These are phyloP conservation scores for Salmacisia buchloeana DNA, from an alignment of 1,284 basidiomycete genomes.

Conservation along the genomic window DNA sequence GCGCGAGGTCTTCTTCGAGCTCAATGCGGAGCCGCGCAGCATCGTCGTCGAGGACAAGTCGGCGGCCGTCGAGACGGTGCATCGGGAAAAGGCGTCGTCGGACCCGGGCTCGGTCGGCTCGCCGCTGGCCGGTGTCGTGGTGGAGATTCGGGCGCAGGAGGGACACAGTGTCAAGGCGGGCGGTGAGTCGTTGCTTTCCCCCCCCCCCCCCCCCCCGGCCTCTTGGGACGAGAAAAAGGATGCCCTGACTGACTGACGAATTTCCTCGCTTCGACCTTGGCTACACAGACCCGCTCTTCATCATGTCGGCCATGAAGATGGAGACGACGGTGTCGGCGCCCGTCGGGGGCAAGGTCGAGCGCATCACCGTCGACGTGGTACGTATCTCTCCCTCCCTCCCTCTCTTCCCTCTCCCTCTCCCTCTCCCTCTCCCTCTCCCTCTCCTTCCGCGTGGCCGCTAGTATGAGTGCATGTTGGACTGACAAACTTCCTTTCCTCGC, in stretches of 20 bases:
- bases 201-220: too few species aligned
- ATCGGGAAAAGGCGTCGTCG: conserved; percentile 82
- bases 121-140: conserved; percentile 77
- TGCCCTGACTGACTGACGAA: not conserved
- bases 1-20: conserved; percentile 95
- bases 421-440: not conserved
- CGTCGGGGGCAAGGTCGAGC: conserved; percentile 88
- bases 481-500: not conserved
- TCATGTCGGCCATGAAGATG: conserved; percentile 57
- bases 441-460: not conserved
- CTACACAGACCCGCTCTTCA: conserved; percentile 66
- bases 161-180: conserved; percentile 96
- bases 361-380: conserved; percentile 67
- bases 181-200: conserved; percentile 2
- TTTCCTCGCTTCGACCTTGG: not conserved
- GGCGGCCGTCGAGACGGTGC: conserved; percentile 83
- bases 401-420: too few species aligned
- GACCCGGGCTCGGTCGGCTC: conserved; percentile 94
- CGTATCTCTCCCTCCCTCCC: not conserved
- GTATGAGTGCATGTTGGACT: not conserved
- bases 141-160: conserved; percentile 95
- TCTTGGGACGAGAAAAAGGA: not conserved
- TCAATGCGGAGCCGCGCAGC: conserved; percentile 47
- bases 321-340: conserved; percentile 92
- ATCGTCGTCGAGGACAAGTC: conserved; percentile 82